Evolutionary conservation across 345 rosid species (phyloP), one percentile per base, ranked within the genome.

Genomic region (Aethionema arabicum): DNA sequence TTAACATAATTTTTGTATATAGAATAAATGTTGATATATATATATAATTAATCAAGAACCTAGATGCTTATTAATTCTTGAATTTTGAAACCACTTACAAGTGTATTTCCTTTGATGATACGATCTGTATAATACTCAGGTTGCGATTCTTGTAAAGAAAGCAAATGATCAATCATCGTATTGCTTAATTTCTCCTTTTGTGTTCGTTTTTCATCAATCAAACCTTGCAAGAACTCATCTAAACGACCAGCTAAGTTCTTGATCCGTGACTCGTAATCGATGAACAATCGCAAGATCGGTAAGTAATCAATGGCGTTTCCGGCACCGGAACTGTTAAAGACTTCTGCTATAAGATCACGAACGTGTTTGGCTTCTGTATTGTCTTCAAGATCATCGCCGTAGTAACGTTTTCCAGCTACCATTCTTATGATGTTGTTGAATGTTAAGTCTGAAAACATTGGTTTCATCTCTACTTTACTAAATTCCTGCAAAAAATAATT

Each of bases 101-200:
- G 4, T 31, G 74, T 32, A 32, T 69, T 68, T 14, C 85, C 88
- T 77, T 85, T 83, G 63, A 85, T 82, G 30, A 66, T 77, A 3
- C 64, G 63, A 62, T 88, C 86, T 0, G 71, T 59, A 65, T 79
- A 79, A 68, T 75, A 74, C 2, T 78, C 80, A 0, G 90, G 85
- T 16, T 82, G 70, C 0, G 82, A 64, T 51, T 78, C 71, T 52
- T 83, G 90, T 39, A 79, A 32, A n/a, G 79, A 56, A 53, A 88
- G 84, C 8, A 89, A 60, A 52, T 79, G 90, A 72, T 76, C 66
- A 6, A 89, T 60, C 85, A 81, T 66, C 0, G 64, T 78, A 15
- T 76, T 69, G 3, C 41, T 43, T 30, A 35, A 68, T 37, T 59
- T 45, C 31, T 66, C 67, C 1, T 48, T 63, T 3, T 62, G 59